A percentile compares a stretch with the other conserved stretches of the same genome.
Conservation (phyloP, 108 stramenopile species). For the Cyclotella choctawhatcheeana region DNA sequence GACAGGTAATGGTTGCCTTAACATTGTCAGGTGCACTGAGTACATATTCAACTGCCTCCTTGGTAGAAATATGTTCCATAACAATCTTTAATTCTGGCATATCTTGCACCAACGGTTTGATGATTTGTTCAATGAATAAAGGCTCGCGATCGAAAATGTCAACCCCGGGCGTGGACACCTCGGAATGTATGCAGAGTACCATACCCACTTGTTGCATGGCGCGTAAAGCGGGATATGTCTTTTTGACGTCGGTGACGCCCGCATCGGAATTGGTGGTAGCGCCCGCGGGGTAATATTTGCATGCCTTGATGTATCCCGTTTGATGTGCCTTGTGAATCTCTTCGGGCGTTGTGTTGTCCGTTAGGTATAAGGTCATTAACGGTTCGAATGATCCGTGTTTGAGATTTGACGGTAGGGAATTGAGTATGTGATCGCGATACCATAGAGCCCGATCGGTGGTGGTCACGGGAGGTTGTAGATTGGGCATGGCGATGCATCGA, state of each 20-base stretch:
- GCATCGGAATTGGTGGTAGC: conserved; percentile 98
- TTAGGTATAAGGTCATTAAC: conserved; percentile 97
- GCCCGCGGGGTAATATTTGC: conserved; percentile 99
- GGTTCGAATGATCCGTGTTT: conserved; percentile 68
- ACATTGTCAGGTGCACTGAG: conserved; percentile 77
- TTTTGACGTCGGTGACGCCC: conserved; percentile 94
- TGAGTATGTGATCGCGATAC: conserved; percentile 89
- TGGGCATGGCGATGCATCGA: conserved; percentile 96
- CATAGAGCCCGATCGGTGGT: conserved; percentile 87
- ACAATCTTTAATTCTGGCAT: conserved; percentile 94
- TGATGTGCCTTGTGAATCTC: conserved; percentile 86
- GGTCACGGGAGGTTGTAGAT: conserved; percentile 96
- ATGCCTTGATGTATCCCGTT: conserved; percentile 80
- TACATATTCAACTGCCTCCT: conserved; percentile 94
- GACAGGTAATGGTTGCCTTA: conserved; percentile 96
- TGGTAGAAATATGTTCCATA: conserved; percentile 96
- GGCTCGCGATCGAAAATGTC: conserved; percentile 99
- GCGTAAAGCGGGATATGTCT: conserved; percentile 82
- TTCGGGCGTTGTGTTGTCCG: conserved; percentile 94
- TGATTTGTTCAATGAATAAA: conserved; percentile 92
- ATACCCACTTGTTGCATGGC: conserved; percentile 93
- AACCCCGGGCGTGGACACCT: conserved; percentile 88
- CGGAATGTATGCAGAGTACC: conserved; percentile 97
- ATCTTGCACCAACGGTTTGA: conserved; percentile 85
- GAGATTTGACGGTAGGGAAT: conserved; percentile 50